phyloP scores from a whole-genome alignment of 768 basidiomycete species.

The Lanmaoa pseudosensibilis region DNA sequence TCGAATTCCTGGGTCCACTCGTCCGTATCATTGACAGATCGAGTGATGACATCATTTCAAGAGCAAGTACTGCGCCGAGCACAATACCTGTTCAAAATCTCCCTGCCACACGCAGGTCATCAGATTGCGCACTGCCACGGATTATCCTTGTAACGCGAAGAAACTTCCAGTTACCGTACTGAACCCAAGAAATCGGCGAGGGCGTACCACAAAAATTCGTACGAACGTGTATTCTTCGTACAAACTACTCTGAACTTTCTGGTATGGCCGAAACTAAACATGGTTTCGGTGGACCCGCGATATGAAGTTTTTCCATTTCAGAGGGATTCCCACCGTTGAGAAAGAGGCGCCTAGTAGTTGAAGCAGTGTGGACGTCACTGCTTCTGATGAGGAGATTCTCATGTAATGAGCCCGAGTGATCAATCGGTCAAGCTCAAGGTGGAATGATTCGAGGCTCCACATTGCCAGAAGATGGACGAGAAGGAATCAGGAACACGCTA shows the following conservation, averaged over 20 bases:
- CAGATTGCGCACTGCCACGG: not conserved
- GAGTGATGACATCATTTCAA: slow-evolving; percentile 8
- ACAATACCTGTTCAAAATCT: not conserved
- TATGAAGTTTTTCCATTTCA: slow-evolving; percentile 2
- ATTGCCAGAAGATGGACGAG: not conserved
- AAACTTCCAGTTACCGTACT: not conserved
- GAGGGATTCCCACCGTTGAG: slow-evolving; percentile 6
- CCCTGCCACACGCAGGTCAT: no score
- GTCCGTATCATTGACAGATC: not conserved
- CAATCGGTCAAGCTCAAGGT: not conserved
- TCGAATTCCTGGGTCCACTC: not conserved
- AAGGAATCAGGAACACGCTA: not conserved
- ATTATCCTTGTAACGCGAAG: not conserved
- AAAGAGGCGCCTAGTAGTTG: not conserved
- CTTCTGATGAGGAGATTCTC: not conserved
- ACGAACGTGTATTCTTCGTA: not conserved
- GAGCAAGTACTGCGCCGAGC: not conserved
- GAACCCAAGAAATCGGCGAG: not conserved
- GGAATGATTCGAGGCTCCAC: not conserved
- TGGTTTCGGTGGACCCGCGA: not conserved
- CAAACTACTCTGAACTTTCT: slow-evolving; percentile 6
- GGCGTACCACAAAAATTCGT: slow-evolving; percentile 2
- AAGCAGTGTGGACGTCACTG: not conserved
- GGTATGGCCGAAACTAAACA: slow-evolving; percentile 3
- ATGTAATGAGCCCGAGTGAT: not conserved